Evolutionary conservation across 352 stramenopile genomes (phyloP).

Genomic region (Peronospora tabacina): DNA sequence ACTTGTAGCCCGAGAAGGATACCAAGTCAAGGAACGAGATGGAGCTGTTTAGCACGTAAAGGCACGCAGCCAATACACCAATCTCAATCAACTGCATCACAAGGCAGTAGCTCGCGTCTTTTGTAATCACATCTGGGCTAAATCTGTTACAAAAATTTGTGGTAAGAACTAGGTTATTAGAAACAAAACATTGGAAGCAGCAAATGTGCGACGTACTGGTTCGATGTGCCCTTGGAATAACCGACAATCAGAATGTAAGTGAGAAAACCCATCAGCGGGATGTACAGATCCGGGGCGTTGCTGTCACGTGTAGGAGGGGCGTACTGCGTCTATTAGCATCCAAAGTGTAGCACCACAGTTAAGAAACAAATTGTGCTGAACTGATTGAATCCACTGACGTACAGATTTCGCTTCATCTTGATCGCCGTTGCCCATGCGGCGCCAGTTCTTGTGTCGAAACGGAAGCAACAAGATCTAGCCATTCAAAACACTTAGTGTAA

Average conservation of each 20-base stretch:
- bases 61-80: constrained; percentile 88
- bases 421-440: constrained; percentile 53
- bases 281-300: constrained; percentile 98
- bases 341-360: background rate
- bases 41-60: constrained; percentile 91
- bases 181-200: background rate
- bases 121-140: constrained; percentile 92
- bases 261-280: constrained; percentile 98
- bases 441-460: constrained; percentile 85
- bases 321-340: constrained; percentile 50
- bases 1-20: constrained; percentile 99
- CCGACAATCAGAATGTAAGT: constrained; percentile 98
- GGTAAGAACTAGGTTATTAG: constrained; percentile 1
- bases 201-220: constrained; percentile 50
- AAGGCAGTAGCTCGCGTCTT: constrained; percentile 89
- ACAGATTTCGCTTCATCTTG: constrained; percentile 63
- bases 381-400: constrained; percentile 1
- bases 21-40: constrained; percentile 94
- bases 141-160: constrained; percentile 62
- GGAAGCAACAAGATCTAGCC: constrained; percentile 73
- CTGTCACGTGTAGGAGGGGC: constrained; percentile 91
- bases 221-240: constrained; percentile 91
- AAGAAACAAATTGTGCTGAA: background rate
- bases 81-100: constrained; percentile 90
- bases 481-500: background rate